Evolutionary conservation across 441 rosid species (phyloP), one percentile per base, ranked within the genome.

Genomic region (Francoa sonchifolia): DNA sequence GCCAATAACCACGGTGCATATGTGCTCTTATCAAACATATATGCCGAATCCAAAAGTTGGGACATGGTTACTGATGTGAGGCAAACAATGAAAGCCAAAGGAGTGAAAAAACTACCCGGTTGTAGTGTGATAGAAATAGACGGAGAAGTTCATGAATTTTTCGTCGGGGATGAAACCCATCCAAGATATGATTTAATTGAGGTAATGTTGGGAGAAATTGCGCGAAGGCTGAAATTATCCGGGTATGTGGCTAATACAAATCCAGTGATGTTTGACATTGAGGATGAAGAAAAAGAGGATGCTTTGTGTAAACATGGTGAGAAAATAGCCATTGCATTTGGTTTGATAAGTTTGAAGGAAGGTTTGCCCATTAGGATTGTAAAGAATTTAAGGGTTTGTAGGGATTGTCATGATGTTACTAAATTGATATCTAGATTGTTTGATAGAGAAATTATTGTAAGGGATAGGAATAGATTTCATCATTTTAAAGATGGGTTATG

Each of bases 61-160:
- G 76, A 63, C n/a, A 61, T 25, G 19, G 77, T 67, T 17, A 48
- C 47, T 52, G 48, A 56, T 11, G 43, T 72, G 14, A 50, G 79
- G 55, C 59, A 50, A 39, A 45, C 41, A 11, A 72, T 78, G 87
- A 74, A 69, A 49, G 54, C 55, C 12, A 66, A 27, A 41, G 79
- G 75, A 13, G 67, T 72, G 5, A 63, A 33, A 33, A 74, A 78
- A 40, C 59, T 54, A 31, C 82, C 72, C 5, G 87, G 82, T 11
- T 69, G 79, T 50, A 72, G 77, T 5, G 71, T 68, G 23, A 54
- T 74, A 14, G 82, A 67, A 42, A 57, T 67, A 3, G 49, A 74
- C 1, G 68, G 82, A 20, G 62, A 67, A 58, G 75, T 67, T 52
- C 73, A 69, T 12, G 73, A 69, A 42, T 74, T 69, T 31, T 67